Conservation (phyloP, 164 flowering plant genomes). For the Santalum album region DNA sequence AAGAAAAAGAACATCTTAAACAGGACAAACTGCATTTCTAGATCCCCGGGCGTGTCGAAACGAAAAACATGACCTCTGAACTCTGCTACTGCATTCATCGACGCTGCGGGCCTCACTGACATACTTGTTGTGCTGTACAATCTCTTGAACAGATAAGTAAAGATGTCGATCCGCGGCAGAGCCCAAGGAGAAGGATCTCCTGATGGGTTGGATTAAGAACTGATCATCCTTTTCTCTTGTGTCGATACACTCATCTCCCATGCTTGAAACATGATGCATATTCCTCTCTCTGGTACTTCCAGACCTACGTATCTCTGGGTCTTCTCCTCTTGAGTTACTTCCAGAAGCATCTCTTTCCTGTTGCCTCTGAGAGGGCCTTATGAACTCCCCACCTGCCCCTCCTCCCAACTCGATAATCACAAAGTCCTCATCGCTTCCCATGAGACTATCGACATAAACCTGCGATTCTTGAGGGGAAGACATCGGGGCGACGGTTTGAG, state of each 20-base stretch:
- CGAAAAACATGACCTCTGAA: slow-evolving; percentile 12
- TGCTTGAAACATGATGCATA: slow-evolving; percentile 22
- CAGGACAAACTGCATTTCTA: slow-evolving; percentile 16
- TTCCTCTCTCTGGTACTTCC: slow-evolving; percentile 11
- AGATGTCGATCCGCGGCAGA: slow-evolving; percentile 26
- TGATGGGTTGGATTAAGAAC: slow-evolving; percentile 21
- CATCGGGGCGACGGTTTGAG: slow-evolving; percentile 35
- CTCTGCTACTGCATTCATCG: slow-evolving; percentile 13
- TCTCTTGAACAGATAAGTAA: slow-evolving; percentile 19
- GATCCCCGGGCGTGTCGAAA: slow-evolving; percentile 15
- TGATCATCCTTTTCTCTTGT: slow-evolving; percentile 21
- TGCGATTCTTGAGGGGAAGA: slow-evolving; percentile 41
- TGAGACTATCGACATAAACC: slow-evolving; percentile 2
- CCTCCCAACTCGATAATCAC: slow-evolving; percentile 30
- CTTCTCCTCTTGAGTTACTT: slow-evolving; percentile 10
- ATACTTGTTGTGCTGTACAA: slow-evolving; percentile 6
- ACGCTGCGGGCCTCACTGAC: not conserved
- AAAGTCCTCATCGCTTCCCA: slow-evolving; percentile 28
- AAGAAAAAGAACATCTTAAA: not conserved
- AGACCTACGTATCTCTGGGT: slow-evolving; percentile 8
- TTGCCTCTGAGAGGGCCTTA: not conserved
- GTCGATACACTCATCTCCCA: slow-evolving; percentile 43
- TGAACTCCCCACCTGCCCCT: slow-evolving; percentile 6
- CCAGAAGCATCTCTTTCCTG: slow-evolving; percentile 9
- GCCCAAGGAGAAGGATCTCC: slow-evolving; percentile 36